Evolutionary conservation across 441 rosid genomes (phyloP).

Genomic region (Metrosideros polymorpha): DNA sequence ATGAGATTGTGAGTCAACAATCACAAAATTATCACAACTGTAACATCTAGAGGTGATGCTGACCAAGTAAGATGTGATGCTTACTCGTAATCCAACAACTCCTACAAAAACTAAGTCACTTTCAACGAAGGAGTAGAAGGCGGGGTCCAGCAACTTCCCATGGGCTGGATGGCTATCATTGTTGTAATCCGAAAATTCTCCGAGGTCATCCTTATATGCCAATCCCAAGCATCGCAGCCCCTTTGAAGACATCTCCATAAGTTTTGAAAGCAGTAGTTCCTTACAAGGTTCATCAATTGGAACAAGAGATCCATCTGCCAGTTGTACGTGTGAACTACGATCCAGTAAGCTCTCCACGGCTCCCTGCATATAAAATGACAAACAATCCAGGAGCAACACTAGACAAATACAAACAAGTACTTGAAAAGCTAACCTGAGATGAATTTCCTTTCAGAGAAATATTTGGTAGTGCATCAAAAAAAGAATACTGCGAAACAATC

Average conservation of each 20-base stretch:
- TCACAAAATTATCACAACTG: too few species aligned
- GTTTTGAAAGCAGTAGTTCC: conserved; percentile 51
- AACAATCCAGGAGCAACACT: background rate
- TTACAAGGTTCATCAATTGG: conserved; percentile 60
- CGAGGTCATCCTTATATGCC: conserved; percentile 73
- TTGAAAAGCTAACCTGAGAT: background rate
- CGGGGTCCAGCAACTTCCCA: conserved; percentile 77
- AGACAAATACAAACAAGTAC: background rate
- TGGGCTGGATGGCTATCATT: conserved; percentile 69
- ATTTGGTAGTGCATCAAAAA: background rate
- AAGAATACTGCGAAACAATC: background rate
- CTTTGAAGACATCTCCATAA: conserved; percentile 68
- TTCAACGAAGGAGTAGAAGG: conserved; percentile 55
- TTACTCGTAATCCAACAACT: conserved; percentile 74
- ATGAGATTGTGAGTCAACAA: background rate
- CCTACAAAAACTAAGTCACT: conserved; percentile 62
- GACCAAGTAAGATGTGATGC: background rate
- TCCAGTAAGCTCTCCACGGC: conserved; percentile 83
- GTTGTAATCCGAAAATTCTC: conserved; percentile 69
- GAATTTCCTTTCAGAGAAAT: background rate
- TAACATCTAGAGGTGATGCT: background rate
- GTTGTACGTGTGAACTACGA: conserved; percentile 62
- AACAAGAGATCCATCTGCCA: conserved; percentile 73
- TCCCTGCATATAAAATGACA: conserved; percentile 34
- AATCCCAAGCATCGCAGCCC: conserved; percentile 81